A percentile compares a stretch with the other conserved stretches of the same genome.
phyloP scores from a whole-genome alignment of 192 early-diverging fungal species.

The Coemansia sp. region DNA sequence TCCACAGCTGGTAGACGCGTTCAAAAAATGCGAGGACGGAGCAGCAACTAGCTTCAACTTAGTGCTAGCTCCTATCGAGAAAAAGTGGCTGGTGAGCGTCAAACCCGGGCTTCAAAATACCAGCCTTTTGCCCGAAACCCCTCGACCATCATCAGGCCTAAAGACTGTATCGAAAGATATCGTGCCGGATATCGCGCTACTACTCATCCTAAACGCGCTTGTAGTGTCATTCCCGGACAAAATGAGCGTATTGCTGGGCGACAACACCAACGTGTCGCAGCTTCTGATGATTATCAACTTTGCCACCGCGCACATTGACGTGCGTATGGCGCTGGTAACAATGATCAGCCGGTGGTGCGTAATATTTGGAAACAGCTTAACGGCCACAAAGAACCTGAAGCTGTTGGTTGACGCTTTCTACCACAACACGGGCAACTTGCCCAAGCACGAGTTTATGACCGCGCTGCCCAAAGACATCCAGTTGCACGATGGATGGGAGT shows the following conservation, averaged over 20 bases:
- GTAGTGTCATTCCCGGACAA: conserved; percentile 25
- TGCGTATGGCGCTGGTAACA: conserved; percentile 17
- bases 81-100: conserved; percentile 9
- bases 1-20: neutral
- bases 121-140: neutral
- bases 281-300: conserved; percentile 7
- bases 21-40: neutral
- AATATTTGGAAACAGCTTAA: neutral
- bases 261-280: conserved; percentile 2
- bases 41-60: conserved; percentile 2
- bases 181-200: conserved; percentile 8
- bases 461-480: neutral
- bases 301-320: conserved; percentile 6
- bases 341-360: conserved; percentile 26
- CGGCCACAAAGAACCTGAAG: conserved; percentile 5
- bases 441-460: conserved; percentile 9
- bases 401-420: conserved; percentile 24
- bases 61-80: conserved; percentile 12
- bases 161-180: neutral
- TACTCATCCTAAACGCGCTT: conserved; percentile 19
- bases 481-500: conserved; percentile 14
- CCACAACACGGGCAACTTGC: conserved; percentile 2
- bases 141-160: neutral
- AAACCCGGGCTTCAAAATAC: conserved; percentile 1
- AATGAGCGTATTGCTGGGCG: conserved; percentile 1